Base-by-base conservation (phyloP, 257 asterid species). In the Catharanthus roseus region DNA sequence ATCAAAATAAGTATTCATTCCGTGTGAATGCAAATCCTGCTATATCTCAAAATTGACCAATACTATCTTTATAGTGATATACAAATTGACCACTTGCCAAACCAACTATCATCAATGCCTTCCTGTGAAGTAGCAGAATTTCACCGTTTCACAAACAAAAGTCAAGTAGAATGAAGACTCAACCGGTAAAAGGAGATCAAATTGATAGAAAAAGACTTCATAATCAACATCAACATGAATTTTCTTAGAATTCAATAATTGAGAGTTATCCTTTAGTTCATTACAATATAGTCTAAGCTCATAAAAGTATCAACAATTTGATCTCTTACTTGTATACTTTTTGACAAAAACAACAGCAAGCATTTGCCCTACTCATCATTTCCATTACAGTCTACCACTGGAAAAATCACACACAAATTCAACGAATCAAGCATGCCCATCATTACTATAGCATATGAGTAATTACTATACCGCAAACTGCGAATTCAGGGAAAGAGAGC, bases 111-210 rank as follows among this genome's bases (percentile, higher is more conserved):
- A 51, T n/a, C 31, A 23, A 33, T 47, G 28, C 64, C 54, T 18
- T 58, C 10, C 34, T 63, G n/a, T 5, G 39, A 47, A 33, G 36
- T 33, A 50, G 33, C 71, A 72, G 65, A 64, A 63, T 72, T 64
- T 51, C 54, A 41, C 65, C 50, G 18, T 72, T 61, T 49, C 60
- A 8, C 61, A 63, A 57, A 64, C 10, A 36, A 51, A 24, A 26
- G 77, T 73, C 77, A 65, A 65, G 34, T 12, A 44, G 31, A 58
- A 31, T 19, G 57, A 56, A 21, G 49, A 70, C 13, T 53, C 18
- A 36, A 21, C 68, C n/a, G 42, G 26, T 49, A 19, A 49, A 56
- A 56, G 9, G 36, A 56, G 63, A 56, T 38, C 8, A 60, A 19
- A n/a, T 49, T 16, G 62, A 49, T 31, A 68, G 19, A 67, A 26